Evolutionary conservation across 345 rosid genomes (phyloP).

Genomic region (Populus davidiana): DNA sequence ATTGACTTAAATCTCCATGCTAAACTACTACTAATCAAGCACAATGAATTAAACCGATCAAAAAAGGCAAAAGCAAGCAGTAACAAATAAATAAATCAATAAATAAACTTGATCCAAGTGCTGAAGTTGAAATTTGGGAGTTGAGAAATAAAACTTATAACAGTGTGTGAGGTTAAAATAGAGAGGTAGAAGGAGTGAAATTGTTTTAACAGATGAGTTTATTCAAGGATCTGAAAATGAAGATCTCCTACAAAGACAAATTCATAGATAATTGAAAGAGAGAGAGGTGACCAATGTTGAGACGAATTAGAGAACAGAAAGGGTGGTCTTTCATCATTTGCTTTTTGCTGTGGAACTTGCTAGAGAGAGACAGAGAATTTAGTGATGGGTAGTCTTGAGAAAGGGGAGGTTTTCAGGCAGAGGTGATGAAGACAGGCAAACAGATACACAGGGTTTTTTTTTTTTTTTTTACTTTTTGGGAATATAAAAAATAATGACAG

Average conservation of each 20-base stretch:
- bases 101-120: no score
- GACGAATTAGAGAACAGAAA: constrained; percentile 61
- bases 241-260: neutral
- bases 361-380: no score
- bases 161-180: neutral
- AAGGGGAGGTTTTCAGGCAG: neutral
- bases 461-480: no score
- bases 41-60: neutral
- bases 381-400: neutral
- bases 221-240: neutral
- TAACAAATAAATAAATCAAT: no score
- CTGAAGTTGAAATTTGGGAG: no score
- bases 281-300: constrained; percentile 58
- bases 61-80: no score
- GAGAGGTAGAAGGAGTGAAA: neutral
- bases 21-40: neutral
- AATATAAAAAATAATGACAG: no score
- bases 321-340: constrained; percentile 33
- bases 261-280: neutral
- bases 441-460: no score
- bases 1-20: neutral
- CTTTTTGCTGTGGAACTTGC: neutral
- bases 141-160: no score
- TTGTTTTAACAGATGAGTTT: neutral
- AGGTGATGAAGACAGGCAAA: neutral